A percentile compares a stretch with the other conserved stretches of the same genome.
Conservation (phyloP, 331 rosid genomes). For the Rosa hybrid region DNA sequence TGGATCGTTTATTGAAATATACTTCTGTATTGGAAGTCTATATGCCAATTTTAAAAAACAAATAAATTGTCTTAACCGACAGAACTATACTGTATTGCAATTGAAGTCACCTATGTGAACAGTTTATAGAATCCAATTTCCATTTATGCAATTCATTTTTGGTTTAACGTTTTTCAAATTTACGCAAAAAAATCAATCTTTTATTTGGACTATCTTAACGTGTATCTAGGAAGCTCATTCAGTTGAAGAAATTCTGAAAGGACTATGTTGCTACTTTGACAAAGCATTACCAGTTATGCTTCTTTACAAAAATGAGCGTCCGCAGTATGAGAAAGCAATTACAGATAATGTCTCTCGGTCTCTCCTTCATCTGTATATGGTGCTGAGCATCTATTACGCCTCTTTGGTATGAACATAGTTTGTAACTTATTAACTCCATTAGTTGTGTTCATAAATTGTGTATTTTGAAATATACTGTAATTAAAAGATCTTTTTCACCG, state of each 20-base stretch:
- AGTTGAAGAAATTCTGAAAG: slow-evolving; percentile 64
- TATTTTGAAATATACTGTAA: neutral
- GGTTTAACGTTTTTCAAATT: neutral
- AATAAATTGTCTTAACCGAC: no score
- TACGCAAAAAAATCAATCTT: neutral
- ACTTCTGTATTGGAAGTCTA: slow-evolving; percentile 23
- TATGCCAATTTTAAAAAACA: no score
- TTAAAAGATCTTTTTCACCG: neutral
- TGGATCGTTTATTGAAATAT: slow-evolving; percentile 63
- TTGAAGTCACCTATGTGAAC: no score
- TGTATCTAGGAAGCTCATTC: slow-evolving; percentile 58
- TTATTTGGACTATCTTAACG: neutral
- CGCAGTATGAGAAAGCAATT: slow-evolving; percentile 66
- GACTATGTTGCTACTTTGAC: slow-evolving; percentile 75
- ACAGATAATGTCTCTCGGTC: slow-evolving; percentile 40
- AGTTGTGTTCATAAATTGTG: neutral
- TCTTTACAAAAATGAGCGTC: slow-evolving; percentile 73
- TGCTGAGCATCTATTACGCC: slow-evolving; percentile 93
- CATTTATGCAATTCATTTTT: neutral
- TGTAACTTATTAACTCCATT: neutral
- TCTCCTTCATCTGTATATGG: slow-evolving; percentile 79
- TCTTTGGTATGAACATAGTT: slow-evolving; percentile 55
- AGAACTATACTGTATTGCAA: no score
- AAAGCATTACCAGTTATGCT: slow-evolving; percentile 79
- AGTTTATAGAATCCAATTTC: neutral